These are phyloP conservation scores for Ascochyta viciae-villosae DNA, from an alignment of 2,329 filamentous ascomycete species.

Conservation along the genomic window DNA sequence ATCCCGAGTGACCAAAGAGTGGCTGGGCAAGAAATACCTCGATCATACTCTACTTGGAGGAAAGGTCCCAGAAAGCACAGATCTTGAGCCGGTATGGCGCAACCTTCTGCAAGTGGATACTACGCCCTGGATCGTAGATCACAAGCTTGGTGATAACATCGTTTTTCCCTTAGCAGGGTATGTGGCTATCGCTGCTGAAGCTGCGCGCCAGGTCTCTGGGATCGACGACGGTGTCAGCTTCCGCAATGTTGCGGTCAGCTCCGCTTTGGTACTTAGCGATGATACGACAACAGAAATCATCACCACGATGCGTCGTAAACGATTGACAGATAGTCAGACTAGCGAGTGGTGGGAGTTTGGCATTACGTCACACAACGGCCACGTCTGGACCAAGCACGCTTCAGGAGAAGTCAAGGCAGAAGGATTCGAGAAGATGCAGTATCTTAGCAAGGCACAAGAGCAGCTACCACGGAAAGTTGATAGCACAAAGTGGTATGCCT, in stretches of 20 bases:
- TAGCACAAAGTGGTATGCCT: background rate
- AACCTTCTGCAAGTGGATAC: slow-evolving; percentile 42
- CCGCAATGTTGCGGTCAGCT: background rate
- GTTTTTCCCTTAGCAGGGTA: slow-evolving; percentile 32
- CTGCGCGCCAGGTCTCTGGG: slow-evolving; percentile 11
- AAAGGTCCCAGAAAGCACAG: background rate
- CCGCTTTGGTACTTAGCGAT: background rate
- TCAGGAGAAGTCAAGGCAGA: slow-evolving; percentile 14
- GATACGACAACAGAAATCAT: slow-evolving; percentile 13
- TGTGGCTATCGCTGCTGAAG: slow-evolving; percentile 16
- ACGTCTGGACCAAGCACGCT: slow-evolving; percentile 31
- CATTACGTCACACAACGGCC: slow-evolving; percentile 21
- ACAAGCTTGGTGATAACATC: slow-evolving; percentile 38
- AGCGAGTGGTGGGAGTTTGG: slow-evolving; percentile 22
- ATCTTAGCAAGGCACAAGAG: background rate
- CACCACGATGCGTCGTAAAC: slow-evolving; percentile 13
- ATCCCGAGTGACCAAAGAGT: slow-evolving; percentile 10
- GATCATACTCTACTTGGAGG: slow-evolving; percentile 25
- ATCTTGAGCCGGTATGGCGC: slow-evolving; percentile 7
- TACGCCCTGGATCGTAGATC: slow-evolving; percentile 55
- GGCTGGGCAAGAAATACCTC: background rate
- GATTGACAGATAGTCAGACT: slow-evolving; percentile 19
- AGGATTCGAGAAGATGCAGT: no score
- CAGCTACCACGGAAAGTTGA: background rate
- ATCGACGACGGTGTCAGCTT: background rate